Evolutionary conservation across 202 grass and related monocot species (phyloP).

Genomic region (Bolboschoenoplectus hybrid): DNA sequence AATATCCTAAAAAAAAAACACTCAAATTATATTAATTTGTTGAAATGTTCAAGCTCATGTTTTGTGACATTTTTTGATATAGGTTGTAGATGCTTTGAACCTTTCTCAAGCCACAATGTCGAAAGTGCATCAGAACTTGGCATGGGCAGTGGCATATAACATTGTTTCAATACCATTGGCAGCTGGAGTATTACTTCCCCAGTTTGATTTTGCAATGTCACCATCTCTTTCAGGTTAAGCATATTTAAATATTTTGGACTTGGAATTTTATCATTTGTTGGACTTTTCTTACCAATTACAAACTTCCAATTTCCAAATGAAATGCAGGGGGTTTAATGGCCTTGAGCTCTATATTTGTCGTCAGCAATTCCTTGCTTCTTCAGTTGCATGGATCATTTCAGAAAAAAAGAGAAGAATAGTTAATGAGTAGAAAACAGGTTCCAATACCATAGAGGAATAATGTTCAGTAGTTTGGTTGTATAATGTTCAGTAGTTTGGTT

Average conservation of each 20-base stretch:
- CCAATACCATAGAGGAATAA: slow-evolving; percentile 28
- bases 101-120: slow-evolving; percentile 86
- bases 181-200: slow-evolving; percentile 67
- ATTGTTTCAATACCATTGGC: slow-evolving; percentile 73
- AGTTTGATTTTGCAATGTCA: slow-evolving; percentile 94
- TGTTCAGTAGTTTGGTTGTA: not conserved
- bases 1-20: not conserved
- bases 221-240: slow-evolving; percentile 82
- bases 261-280: slow-evolving; percentile 26
- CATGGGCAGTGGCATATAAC: slow-evolving; percentile 94
- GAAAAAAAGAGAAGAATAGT: slow-evolving; percentile 40
- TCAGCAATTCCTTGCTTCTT: slow-evolving; percentile 94
- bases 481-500: not conserved
- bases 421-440: slow-evolving; percentile 16
- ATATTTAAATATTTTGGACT: not conserved
- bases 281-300: not conserved
- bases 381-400: slow-evolving; percentile 70
- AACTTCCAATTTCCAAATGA: not conserved
- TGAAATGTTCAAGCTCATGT: not conserved
- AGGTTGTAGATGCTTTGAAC: slow-evolving; percentile 77
- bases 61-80: not conserved
- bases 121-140: slow-evolving; percentile 93
- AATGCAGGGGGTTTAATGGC: slow-evolving; percentile 87
- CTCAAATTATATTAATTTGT: slow-evolving; percentile 20
- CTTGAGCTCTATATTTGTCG: slow-evolving; percentile 86